Percentiles rank a stretch among this genome's conserved stretches.
phyloP scores from a whole-genome alignment of 75 land plant species.

The Azolla pinnata region DNA sequence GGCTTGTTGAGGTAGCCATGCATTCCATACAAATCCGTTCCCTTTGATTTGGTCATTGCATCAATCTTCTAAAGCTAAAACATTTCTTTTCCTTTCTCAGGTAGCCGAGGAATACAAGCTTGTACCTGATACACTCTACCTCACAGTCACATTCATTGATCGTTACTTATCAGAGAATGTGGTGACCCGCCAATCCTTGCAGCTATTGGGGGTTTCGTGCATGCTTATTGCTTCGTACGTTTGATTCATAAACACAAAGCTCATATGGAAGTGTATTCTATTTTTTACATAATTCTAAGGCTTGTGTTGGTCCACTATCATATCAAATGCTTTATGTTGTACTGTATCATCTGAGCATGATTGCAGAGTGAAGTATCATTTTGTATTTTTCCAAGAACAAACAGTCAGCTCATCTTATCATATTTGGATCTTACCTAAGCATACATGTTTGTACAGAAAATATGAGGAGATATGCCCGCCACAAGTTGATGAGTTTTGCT shows the following conservation, averaged over 20 bases:
- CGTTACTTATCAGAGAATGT: conserved; percentile 31
- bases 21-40: no score
- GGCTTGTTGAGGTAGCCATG: conserved; percentile 62
- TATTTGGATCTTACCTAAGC: background rate
- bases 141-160: conserved; percentile 38
- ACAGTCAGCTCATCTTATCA: no score
- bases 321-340: background rate
- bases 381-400: background rate
- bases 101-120: conserved; percentile 51
- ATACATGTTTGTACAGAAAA: conserved; percentile 39
- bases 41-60: no score
- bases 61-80: no score
- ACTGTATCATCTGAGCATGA: background rate
- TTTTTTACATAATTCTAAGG: no score
- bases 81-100: no score
- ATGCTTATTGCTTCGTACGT: conserved; percentile 49
- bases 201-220: conserved; percentile 41
- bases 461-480: conserved; percentile 97
- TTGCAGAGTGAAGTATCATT: background rate
- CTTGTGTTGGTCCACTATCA: background rate
- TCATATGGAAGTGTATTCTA: no score
- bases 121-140: conserved; percentile 44
- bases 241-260: no score
- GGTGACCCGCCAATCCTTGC: conserved; percentile 32
- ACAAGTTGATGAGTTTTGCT: conserved; percentile 91